Base-by-base conservation (phyloP, 805 yeast genomes). In the Kluyveromyces wickerhamii region DNA sequence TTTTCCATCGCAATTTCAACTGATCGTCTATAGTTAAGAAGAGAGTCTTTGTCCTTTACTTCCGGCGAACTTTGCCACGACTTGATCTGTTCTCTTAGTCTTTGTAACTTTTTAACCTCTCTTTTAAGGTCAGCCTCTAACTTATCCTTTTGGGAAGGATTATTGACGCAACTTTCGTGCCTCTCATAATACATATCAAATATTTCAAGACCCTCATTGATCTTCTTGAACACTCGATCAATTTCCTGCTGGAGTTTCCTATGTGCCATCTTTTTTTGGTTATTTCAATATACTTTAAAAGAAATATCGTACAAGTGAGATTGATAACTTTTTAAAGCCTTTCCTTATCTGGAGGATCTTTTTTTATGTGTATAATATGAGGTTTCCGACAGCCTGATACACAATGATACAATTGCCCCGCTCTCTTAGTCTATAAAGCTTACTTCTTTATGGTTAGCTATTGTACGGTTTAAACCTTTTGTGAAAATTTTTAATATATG, bases 21-120 rank as follows among this genome's bases (percentile, higher is more conserved):
- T 23, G 75, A 59, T 51, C 72, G 65, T 45, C 92, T 67, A 52
- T 87, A 82, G 50, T 89, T 96, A 37, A 81, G 68, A 41, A 85
- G 66, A 12, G 80, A 71, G 51, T 83, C 87, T 58, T 88, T 94
- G 51, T 89, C 94, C 55, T 92, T 87, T 37, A 89, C 85, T 37
- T 88, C 94, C 41, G 80, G 82, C 41, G 92, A 86, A 31, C 92
- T 76, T 58, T 87, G 70, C 98, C 98, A 89, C 41, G 84, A 82
- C 60, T 89, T 92, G 51, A 89, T 83, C 65, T 87, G 97, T 60
- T 89, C 97, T 57, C 98, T 73, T 44, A 82, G 74, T 54, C 96
- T 73, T 56, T 92, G 97, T 36, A 89, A 69, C 58, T 88, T 89
- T 60, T 89, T 89, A 61, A 92, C 89, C 60, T 89, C 98, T 54